Conservation (phyloP, 345 rosid genomes). For the Aurinia saxatilis region DNA sequence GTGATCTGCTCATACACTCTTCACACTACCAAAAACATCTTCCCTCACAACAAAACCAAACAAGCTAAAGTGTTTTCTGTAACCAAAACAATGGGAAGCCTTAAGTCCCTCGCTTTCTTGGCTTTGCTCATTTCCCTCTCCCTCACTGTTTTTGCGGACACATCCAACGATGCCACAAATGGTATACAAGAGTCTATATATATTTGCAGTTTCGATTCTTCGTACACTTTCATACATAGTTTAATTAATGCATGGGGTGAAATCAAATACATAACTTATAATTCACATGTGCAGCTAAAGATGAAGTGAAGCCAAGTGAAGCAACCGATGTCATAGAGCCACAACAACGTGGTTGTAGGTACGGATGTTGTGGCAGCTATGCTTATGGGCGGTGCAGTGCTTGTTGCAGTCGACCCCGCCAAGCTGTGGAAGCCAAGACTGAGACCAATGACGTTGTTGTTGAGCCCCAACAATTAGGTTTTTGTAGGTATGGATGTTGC, state of each 20-base stretch:
- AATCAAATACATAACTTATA: not conserved
- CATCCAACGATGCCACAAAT: conserved; percentile 21
- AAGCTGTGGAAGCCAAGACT: not conserved
- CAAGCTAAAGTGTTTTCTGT: not conserved
- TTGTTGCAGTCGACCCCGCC: conserved; percentile 1
- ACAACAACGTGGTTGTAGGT: conserved; percentile 5
- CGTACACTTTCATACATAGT: not conserved
- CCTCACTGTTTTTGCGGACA: conserved; percentile 23
- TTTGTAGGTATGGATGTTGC: conserved; percentile 19
- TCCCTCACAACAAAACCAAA: conserved; percentile 11
- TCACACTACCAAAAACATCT: conserved; percentile 9
- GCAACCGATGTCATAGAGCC: conserved; percentile 16
- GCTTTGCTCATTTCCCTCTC: conserved; percentile 18
- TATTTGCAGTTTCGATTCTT: not conserved
- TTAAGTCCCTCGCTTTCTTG: conserved; percentile 15
- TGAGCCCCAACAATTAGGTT: conserved; percentile 2
- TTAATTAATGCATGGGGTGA: not conserved
- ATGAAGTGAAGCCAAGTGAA: conserved; percentile 21
- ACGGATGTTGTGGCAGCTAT: conserved; percentile 9
- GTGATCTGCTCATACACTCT: not conserved
- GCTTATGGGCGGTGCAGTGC: conserved; percentile 8
- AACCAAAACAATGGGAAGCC: conserved; percentile 13
- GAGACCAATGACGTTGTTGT: conserved; percentile 4
- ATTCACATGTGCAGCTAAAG: not conserved
- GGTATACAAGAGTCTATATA: conserved; percentile 3